A percentile compares a stretch with the other conserved stretches of the same genome.
phyloP scores from a whole-genome alignment of 768 basidiomycete genomes.

The Terana coerulea region DNA sequence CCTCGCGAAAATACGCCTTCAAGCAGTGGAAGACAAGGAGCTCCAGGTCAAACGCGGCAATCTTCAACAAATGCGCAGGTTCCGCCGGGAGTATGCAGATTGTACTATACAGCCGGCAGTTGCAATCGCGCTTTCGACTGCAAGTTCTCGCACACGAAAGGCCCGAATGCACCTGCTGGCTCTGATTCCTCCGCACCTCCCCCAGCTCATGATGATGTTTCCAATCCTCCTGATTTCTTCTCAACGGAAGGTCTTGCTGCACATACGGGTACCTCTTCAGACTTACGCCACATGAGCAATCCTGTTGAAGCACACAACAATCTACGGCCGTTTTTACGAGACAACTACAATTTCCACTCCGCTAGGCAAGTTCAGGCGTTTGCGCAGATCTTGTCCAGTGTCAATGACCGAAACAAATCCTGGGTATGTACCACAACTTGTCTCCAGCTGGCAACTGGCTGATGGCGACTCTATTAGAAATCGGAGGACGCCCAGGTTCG shows the following conservation, averaged over 20 bases:
- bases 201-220: background rate
- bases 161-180: background rate
- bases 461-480: conserved; percentile 8
- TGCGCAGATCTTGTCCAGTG: conserved; percentile 19
- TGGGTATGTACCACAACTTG: conserved; percentile 19
- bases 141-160: conserved; percentile 20
- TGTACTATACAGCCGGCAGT: conserved; percentile 26
- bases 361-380: conserved; percentile 23
- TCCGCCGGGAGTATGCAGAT: background rate
- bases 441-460: background rate
- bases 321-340: conserved; percentile 18
- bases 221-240: conserved; percentile 15
- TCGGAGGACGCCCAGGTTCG: conserved; percentile 27
- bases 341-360: conserved; percentile 20
- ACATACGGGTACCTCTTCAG: conserved; percentile 10
- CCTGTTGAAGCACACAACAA: conserved; percentile 26
- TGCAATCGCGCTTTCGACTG: conserved; percentile 26
- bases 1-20: no score
- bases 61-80: no score
- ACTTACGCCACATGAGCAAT: conserved; percentile 8
- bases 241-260: conserved; percentile 14
- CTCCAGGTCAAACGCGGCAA: no score
- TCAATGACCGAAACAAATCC: conserved; percentile 17
- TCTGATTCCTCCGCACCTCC: background rate
- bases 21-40: no score